Percentiles rank a stretch among this genome's conserved stretches.
Evolutionary conservation across 2,329 filamentous ascomycete species (phyloP).

Genomic region (Parafenestella ontariensis): DNA sequence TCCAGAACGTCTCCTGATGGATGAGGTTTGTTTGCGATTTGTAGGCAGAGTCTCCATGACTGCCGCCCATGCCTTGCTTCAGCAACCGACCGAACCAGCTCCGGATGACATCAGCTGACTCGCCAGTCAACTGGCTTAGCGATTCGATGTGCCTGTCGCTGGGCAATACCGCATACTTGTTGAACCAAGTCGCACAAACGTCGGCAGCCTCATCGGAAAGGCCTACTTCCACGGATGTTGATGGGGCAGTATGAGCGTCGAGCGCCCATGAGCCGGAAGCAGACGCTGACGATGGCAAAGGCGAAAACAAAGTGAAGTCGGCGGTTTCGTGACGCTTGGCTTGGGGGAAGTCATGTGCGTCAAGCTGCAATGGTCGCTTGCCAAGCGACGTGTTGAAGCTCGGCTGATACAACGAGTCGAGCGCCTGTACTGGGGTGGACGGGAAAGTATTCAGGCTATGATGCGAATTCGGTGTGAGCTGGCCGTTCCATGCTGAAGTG

Average conservation of each 20-base stretch:
- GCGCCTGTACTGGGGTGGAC: slow-evolving; percentile 34
- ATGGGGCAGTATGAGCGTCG: slow-evolving; percentile 29
- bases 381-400: slow-evolving; percentile 22
- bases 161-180: slow-evolving; percentile 46
- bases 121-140: slow-evolving; percentile 45
- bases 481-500: slow-evolving; percentile 33
- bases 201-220: slow-evolving; percentile 47
- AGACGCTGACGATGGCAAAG: slow-evolving; percentile 22
- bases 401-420: slow-evolving; percentile 32
- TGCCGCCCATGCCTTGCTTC: slow-evolving; percentile 44
- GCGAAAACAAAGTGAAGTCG: slow-evolving; percentile 33
- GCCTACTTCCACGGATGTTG: slow-evolving; percentile 30
- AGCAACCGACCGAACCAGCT: slow-evolving; percentile 47
- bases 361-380: slow-evolving; percentile 42
- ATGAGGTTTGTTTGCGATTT: slow-evolving; percentile 46
- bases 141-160: slow-evolving; percentile 47
- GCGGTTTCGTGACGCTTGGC: slow-evolving; percentile 41
- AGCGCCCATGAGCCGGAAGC: slow-evolving; percentile 36
- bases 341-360: slow-evolving; percentile 40
- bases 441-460: slow-evolving; percentile 30
- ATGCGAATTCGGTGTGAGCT: slow-evolving; percentile 30
- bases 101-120: slow-evolving; percentile 40
- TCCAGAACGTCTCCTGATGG: slow-evolving; percentile 31
- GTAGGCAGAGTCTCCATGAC: slow-evolving; percentile 42
- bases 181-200: slow-evolving; percentile 48